Evolutionary conservation across 768 basidiomycete species (phyloP), one percentile per base, ranked within the genome.

Genomic region (Suillus tomentosus): DNA sequence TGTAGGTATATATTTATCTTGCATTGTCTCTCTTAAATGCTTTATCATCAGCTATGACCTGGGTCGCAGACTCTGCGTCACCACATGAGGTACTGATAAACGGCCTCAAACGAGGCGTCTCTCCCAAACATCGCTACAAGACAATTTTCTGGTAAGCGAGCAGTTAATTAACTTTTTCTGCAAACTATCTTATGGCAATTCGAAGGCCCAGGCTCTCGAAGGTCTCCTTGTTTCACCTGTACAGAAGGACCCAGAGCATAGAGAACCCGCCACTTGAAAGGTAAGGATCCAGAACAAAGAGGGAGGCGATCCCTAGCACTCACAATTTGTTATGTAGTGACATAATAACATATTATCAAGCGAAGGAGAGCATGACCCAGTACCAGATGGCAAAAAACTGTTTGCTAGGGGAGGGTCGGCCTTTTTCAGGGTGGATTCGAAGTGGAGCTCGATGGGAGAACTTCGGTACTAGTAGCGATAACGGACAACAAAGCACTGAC

Each of bases 71-170:
- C 56, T 78, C 81, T 0, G 61, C 69, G 2, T 66, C 69, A n/a
- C 65, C 77, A 6, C 72, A 77, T 36, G 91, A 96, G 71, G 81
- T 92, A 24, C 70, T 94, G 54, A 91, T 91, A 67, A 92, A 91
- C 65, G 93, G 94, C 3, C 77, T 88, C n/a, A 88, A 84, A 69
- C 87, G 93, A 53, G 93, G 93, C 2, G 86, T 91, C 2, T 79
- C 90, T 13, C 84, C 88, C 0, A 93, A 91, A 71, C 85, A 91
- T 69, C 81, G 89, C 31, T 79, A 84, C 66, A 82, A 82, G 39
- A 76, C 82, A 8, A 88, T 88, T 73, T 87, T 84, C 47, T 84
- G 87, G 92, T 89, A 62, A n/a, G 65, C 62, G 62, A n/a, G 65
- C 62, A 56, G 40, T 37, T 31, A 13, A 34, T 37, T 39, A 13